Evolutionary conservation across 352 stramenopile genomes (phyloP).

Genomic region (Phytophthora tubulina): DNA sequence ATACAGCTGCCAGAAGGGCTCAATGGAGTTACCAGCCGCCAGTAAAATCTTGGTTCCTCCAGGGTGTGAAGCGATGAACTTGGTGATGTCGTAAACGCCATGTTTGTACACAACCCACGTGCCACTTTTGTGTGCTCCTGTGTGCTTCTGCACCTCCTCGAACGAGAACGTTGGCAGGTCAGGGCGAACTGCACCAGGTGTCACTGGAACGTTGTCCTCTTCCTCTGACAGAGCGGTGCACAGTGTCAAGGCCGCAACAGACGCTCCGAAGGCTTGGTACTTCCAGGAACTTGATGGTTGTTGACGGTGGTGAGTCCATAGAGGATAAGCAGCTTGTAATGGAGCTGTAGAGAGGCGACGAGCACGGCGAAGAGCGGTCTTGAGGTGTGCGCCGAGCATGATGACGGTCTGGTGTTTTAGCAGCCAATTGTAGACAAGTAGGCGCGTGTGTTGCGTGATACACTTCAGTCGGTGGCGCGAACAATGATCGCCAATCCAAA

Average conservation of each 20-base stretch:
- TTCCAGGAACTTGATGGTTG: conserved; percentile 4
- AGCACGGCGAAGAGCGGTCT: conserved; percentile 21
- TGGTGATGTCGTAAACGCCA: conserved; percentile 97
- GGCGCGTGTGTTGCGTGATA: conserved; percentile 4
- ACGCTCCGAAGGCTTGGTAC: conserved; percentile 13
- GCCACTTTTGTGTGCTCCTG: conserved; percentile 72
- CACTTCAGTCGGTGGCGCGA: conserved; percentile 8
- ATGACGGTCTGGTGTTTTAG: background rate
- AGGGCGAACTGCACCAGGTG: conserved; percentile 46
- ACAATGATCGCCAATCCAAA: background rate
- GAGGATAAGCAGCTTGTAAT: conserved; percentile 10
- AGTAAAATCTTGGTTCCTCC: conserved; percentile 92
- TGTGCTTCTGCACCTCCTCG: conserved; percentile 79
- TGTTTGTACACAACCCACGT: conserved; percentile 95
- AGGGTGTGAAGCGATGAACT: conserved; percentile 96
- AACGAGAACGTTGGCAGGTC: conserved; percentile 74
- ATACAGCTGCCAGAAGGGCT: conserved; percentile 97
- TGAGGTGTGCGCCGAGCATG: conserved; percentile 26
- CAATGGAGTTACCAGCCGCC: conserved; percentile 86
- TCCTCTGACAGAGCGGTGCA: conserved; percentile 23
- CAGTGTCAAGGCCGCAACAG: conserved; percentile 21
- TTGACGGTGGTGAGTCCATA: background rate
- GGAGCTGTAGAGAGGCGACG: conserved; percentile 4
- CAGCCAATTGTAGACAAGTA: conserved; percentile 22
- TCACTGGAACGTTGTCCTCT: conserved; percentile 8